Percentiles rank a stretch among this genome's conserved stretches.
These are phyloP conservation scores for Abrus precatorius DNA, from an alignment of 306 rosid species.

Conservation along the genomic window DNA sequence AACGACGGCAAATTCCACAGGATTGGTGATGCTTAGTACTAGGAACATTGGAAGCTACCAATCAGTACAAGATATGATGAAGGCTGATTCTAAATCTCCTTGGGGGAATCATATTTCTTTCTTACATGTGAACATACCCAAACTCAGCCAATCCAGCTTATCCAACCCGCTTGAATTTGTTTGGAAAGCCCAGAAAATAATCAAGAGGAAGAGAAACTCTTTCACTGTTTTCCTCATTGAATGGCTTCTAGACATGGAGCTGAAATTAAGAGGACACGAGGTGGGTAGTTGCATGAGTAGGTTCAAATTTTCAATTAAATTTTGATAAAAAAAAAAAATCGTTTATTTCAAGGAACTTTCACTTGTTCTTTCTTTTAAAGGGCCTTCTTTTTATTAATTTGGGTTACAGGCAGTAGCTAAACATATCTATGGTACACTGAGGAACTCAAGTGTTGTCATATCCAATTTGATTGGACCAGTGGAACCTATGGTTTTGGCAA, in stretches of 20 bases:
- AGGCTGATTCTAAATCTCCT: conserved; percentile 44
- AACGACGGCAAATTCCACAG: conserved; percentile 51
- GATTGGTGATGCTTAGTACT: conserved; percentile 66
- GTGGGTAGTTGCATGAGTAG: conserved; percentile 1
- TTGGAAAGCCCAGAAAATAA: conserved; percentile 49
- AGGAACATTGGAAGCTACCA: conserved; percentile 55
- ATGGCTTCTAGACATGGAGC: conserved; percentile 47
- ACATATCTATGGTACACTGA: conserved; percentile 41
- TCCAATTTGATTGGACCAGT: conserved; percentile 64
- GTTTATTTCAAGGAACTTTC: too few relatives aligned
- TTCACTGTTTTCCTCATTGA: conserved; percentile 46
- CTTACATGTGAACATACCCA: conserved; percentile 56
- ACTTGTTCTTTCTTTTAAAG: too few relatives aligned
- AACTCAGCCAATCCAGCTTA: conserved; percentile 38
- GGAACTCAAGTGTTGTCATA: conserved; percentile 56
- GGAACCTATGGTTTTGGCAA: conserved; percentile 60
- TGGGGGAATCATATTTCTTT: conserved; percentile 65
- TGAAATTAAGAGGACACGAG: conserved; percentile 62
- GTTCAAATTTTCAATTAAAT: neutral
- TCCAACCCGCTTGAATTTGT: conserved; percentile 63
- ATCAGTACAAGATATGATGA: conserved; percentile 59
- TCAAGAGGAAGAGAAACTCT: conserved; percentile 60
- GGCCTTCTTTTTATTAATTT: too few relatives aligned
- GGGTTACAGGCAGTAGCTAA: conserved; percentile 57
- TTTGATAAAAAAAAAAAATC: too few relatives aligned